Evolutionary conservation across 352 stramenopile genomes (phyloP), one percentile per base, ranked within the genome.

Genomic region (Phytophthora uliginosa): DNA sequence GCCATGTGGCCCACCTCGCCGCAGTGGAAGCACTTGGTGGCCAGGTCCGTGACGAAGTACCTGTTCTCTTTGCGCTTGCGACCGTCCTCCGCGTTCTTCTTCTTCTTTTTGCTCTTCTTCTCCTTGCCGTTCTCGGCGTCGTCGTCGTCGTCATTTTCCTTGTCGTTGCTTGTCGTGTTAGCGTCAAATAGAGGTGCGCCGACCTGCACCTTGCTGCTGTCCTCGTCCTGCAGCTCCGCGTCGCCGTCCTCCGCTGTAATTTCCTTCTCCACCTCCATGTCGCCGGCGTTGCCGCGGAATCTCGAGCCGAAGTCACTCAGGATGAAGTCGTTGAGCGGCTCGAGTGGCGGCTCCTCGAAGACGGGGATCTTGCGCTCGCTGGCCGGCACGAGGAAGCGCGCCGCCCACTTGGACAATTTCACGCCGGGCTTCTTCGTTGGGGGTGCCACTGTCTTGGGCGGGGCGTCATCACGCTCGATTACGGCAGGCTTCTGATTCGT

Each of bases 21-120:
- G 63, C 89, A 96, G 67, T 95, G 92, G 73, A 86, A 96, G 71
- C 89, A 96, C 71, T 96, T 96, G 63, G 82, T 95, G 50, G 87
- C 81, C 53, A 96, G 71, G 53, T 96, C 89, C 13, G 86, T 95
- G 65, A 92, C 59, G 56, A 96, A 96, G 48, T 96, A 96, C 50
- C 89, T 82, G 60, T 81, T 93, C 56, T 96, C 89, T 4, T 74
- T 82, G 6, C 85, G 82, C 57, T 82, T 90, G 33, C 78, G 79
- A 17, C 63, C 66, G 13, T 77, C 76, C 22, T 68, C 58, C 9
- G 54, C 76, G 15, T 71, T 78, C 28, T 82, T 83, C 28, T 66
- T 76, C 8, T 71, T 76, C 50, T 28, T 74, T 33, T 45, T 45
- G 36, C 36, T 45, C 36, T 72, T 64, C 40, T 76, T 70, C 8